Evolutionary conservation across 177 flowering plant genomes (phyloP).

Genomic region (Vitis hybrid): DNA sequence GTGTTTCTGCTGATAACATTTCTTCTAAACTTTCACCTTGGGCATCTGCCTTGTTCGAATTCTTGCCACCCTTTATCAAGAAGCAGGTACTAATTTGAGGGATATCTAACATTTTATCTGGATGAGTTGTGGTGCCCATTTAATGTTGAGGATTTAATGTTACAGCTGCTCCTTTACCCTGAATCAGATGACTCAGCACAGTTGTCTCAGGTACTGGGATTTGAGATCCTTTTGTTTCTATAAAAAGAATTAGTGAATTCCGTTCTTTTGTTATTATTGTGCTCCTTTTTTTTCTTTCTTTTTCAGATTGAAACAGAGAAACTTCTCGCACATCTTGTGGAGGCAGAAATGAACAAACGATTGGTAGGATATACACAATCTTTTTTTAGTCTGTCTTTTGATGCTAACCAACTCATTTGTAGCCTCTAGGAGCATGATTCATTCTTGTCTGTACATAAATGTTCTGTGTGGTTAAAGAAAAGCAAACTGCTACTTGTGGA

Average conservation of each 20-base stretch:
- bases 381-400: not conserved
- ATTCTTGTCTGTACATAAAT: not conserved
- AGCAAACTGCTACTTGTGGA: not conserved
- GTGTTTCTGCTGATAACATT: slow-evolving; percentile 74
- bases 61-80: slow-evolving; percentile 84
- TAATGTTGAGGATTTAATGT: slow-evolving; percentile 17
- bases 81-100: slow-evolving; percentile 64
- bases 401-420: not conserved
- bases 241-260: not conserved
- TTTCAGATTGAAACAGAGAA: slow-evolving; percentile 96
- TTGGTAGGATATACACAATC: slow-evolving; percentile 42
- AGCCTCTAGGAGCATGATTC: not conserved
- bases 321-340: slow-evolving; percentile 95
- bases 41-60: slow-evolving; percentile 98
- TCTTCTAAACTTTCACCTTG: slow-evolving; percentile 94
- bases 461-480: not conserved
- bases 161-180: slow-evolving; percentile 86
- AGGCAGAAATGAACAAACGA: slow-evolving; percentile 84
- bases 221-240: slow-evolving; percentile 2
- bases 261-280: not conserved
- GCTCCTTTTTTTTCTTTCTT: slow-evolving; percentile 6
- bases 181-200: slow-evolving; percentile 99
- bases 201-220: slow-evolving; percentile 74
- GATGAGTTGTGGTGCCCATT: not conserved
- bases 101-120: not conserved